A percentile compares a stretch with the other conserved stretches of the same genome.
These are phyloP conservation scores for Exidia glandulosa DNA, from an alignment of 768 basidiomycete genomes.

Conservation along the genomic window DNA sequence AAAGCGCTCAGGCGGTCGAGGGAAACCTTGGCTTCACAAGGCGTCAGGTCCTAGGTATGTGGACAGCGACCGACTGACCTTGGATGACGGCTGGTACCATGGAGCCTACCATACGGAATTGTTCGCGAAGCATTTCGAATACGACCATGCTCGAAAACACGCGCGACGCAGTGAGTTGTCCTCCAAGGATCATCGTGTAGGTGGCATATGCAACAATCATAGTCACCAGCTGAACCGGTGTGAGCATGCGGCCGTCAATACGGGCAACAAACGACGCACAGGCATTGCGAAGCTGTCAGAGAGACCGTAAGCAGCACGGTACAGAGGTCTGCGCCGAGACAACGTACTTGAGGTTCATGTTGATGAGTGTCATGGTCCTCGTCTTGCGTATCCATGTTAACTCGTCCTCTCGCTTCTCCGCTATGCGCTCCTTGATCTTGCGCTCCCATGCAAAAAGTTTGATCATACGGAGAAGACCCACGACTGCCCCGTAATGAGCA, in stretches of 20 bases:
- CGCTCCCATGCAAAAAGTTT: constrained; percentile 33
- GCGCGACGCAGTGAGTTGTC: neutral
- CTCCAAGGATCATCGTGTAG: constrained; percentile 8
- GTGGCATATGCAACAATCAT: constrained; percentile 25
- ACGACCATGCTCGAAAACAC: constrained; percentile 28
- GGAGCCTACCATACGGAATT: constrained; percentile 7
- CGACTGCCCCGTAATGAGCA: constrained; percentile 1
- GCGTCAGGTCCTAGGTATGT: no score
- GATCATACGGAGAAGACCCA: constrained; percentile 24
- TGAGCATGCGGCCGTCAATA: no score
- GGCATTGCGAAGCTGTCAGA: no score
- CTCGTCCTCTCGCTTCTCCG: constrained; percentile 21
- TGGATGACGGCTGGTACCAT: constrained; percentile 1
- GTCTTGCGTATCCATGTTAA: constrained; percentile 21
- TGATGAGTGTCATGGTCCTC: constrained; percentile 23
- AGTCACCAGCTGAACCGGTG: no score
- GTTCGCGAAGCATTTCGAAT: constrained; percentile 25
- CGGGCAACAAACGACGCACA: no score
- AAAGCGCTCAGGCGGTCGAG: constrained; percentile 27
- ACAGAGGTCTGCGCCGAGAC: no score
- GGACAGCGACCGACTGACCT: no score
- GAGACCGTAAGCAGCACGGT: no score
- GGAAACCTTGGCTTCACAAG: constrained; percentile 25
- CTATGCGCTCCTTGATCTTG: constrained; percentile 20
- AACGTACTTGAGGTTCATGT: no score